These are phyloP conservation scores for Verticillium nubilum DNA, from an alignment of 2,329 filamentous ascomycete species.

Conservation along the genomic window DNA sequence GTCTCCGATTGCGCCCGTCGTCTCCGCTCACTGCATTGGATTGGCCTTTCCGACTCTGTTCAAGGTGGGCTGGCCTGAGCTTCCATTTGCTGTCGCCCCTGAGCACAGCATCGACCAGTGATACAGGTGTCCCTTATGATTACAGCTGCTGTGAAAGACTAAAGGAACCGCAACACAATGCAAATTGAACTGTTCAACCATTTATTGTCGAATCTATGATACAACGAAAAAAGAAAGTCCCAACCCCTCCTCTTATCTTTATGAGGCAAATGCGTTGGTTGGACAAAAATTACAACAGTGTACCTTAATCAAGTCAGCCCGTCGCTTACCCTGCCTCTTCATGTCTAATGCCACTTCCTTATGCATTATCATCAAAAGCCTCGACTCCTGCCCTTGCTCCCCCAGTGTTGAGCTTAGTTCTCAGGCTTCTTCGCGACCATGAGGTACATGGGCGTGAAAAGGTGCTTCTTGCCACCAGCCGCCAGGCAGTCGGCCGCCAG, in stretches of 20 bases:
- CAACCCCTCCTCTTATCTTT: neutral
- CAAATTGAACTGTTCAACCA: neutral
- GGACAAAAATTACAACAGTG: neutral
- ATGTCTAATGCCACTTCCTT: neutral
- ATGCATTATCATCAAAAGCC: neutral
- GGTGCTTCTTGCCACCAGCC: constrained; percentile 76
- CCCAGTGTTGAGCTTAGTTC: neutral
- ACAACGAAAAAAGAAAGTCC: neutral
- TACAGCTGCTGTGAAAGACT: too few species aligned
- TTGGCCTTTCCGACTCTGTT: too few species aligned
- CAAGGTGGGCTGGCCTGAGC: too few species aligned
- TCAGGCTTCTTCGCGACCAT: constrained; percentile 86
- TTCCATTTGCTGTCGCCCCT: too few species aligned
- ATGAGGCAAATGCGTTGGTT: neutral
- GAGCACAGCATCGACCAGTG: too few species aligned
- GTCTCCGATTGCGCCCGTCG: neutral
- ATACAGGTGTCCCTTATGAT: too few species aligned
- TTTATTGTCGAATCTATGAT: neutral
- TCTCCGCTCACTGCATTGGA: neutral
- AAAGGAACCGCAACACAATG: too few species aligned
- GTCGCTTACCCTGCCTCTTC: neutral
- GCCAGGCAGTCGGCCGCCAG: constrained; percentile 79
- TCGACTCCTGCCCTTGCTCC: neutral
- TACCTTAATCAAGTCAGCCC: neutral
- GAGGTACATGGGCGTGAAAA: constrained; percentile 99